These are phyloP conservation scores for Drosera capensis DNA, from an alignment of 148 eudicot species.

Conservation along the genomic window DNA sequence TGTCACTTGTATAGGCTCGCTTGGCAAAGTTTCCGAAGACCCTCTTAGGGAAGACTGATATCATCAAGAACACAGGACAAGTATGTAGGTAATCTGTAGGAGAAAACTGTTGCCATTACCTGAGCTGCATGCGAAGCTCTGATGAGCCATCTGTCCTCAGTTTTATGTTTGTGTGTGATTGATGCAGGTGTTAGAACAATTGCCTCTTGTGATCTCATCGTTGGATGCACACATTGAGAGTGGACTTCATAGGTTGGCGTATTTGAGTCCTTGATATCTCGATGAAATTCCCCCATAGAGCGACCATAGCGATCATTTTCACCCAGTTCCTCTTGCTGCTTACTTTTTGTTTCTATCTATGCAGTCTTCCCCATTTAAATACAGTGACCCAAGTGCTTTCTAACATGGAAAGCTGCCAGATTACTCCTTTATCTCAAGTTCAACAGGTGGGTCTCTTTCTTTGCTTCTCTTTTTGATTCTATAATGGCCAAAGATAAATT, in stretches of 20 bases:
- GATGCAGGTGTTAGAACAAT: constrained; percentile 56
- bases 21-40: constrained; percentile 40
- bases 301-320: no score
- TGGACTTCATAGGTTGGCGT: constrained; percentile 74
- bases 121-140: constrained; percentile 3
- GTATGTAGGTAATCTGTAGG: constrained; percentile 13
- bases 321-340: neutral
- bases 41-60: constrained; percentile 40
- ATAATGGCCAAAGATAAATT: neutral
- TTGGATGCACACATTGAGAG: constrained; percentile 77
- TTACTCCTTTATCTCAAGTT: constrained; percentile 38
- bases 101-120: no score
- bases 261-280: no score
- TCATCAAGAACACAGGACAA: constrained; percentile 41
- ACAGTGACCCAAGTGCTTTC: constrained; percentile 62
- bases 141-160: neutral
- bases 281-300: no score
- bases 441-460: constrained; percentile 27
- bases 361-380: constrained; percentile 70
- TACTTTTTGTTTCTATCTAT: constrained; percentile 4
- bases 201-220: constrained; percentile 74
- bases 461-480: neutral
- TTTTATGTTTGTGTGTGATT: neutral
- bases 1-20: constrained; percentile 24
- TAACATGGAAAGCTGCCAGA: constrained; percentile 71